These are phyloP conservation scores for Priceomyces fermenticarens DNA, from an alignment of 805 yeast species.

Conservation along the genomic window DNA sequence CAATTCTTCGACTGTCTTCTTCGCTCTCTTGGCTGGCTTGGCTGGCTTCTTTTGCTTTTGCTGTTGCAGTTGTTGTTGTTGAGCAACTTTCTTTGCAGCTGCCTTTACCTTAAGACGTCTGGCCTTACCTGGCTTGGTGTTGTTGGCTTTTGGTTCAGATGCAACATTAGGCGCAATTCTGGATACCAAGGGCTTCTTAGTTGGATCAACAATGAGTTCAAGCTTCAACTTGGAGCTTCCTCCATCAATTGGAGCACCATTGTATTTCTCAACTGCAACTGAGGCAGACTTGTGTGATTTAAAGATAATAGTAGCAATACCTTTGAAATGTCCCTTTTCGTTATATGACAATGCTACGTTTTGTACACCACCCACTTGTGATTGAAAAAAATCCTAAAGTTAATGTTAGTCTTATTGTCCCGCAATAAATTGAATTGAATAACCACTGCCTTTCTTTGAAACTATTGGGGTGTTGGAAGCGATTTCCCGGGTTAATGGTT, in stretches of 20 bases:
- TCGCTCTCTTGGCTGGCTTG: conserved; percentile 38
- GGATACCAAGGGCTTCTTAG: conserved; percentile 66
- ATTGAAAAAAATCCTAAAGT: conserved; percentile 78
- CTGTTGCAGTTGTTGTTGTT: conserved; percentile 27
- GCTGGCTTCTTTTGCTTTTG: conserved; percentile 36
- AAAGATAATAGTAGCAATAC: conserved; percentile 86
- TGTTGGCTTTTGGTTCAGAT: conserved; percentile 19
- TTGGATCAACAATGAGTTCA: conserved; percentile 85
- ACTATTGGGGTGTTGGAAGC: too few relatives aligned
- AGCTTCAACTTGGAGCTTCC: conserved; percentile 73
- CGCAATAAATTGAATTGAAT: too few relatives aligned
- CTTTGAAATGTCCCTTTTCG: conserved; percentile 85
- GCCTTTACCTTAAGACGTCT: conserved; percentile 9
- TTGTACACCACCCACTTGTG: conserved; percentile 82
- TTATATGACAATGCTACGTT: conserved; percentile 74
- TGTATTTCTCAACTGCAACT: conserved; percentile 76
- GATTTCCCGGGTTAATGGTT: too few relatives aligned
- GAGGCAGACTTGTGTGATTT: conserved; percentile 65
- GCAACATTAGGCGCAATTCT: conserved; percentile 60
- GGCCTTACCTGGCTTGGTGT: conserved; percentile 13
- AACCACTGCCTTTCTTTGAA: too few relatives aligned
- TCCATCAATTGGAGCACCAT: conserved; percentile 91
- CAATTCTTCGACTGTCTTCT: conserved; percentile 85
- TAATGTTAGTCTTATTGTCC: conserved; percentile 20
- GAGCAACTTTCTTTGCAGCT: conserved; percentile 11